Percentiles rank a stretch among this genome's conserved stretches.
These are phyloP conservation scores for Penicillium sp. DNA, from an alignment of 2,329 filamentous ascomycete genomes.

Conservation along the genomic window DNA sequence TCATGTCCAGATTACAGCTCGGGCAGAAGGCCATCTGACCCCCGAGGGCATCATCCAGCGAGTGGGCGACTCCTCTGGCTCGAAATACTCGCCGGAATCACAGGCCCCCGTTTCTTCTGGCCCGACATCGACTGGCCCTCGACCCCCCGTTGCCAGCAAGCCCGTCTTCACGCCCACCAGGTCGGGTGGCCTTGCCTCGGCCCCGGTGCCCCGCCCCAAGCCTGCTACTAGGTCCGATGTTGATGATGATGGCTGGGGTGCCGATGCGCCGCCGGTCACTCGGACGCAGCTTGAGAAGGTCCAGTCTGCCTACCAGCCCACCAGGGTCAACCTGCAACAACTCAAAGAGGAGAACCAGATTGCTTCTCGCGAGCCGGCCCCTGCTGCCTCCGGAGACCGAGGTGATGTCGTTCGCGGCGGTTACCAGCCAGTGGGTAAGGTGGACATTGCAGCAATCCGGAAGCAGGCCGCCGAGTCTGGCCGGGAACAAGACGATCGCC, in stretches of 20 bases:
- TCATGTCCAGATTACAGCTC: constrained; percentile 94
- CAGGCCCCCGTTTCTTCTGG: constrained; percentile 42
- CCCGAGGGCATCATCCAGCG: constrained; percentile 87
- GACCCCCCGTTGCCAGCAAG: constrained; percentile 74
- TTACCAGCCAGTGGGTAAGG: constrained; percentile 92
- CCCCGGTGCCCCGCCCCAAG: constrained; percentile 55
- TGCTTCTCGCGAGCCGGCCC: constrained; percentile 53
- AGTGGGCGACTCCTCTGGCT: constrained; percentile 86
- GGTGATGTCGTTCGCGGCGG: constrained; percentile 71
- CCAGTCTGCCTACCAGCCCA: constrained; percentile 85
- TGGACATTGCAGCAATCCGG: constrained; percentile 91
- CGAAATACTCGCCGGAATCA: constrained; percentile 78
- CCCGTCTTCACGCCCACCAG: constrained; percentile 81
- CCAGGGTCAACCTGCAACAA: constrained; percentile 88
- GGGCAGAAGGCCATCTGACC: constrained; percentile 82
- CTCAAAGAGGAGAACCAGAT: constrained; percentile 64
- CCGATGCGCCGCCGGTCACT: constrained; percentile 85
- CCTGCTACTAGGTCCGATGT: constrained; percentile 51
- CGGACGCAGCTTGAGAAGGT: constrained; percentile 88
- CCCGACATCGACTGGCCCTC: constrained; percentile 51
- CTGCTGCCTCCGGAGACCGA: constrained; percentile 45
- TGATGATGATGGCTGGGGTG: constrained; percentile 89
- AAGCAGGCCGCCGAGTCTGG: constrained; percentile 63
- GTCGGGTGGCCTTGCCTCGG: constrained; percentile 56
- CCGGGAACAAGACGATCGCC: constrained; percentile 64